Base-by-base conservation (phyloP, 441 rosid species). In the Syzygium malaccense region DNA sequence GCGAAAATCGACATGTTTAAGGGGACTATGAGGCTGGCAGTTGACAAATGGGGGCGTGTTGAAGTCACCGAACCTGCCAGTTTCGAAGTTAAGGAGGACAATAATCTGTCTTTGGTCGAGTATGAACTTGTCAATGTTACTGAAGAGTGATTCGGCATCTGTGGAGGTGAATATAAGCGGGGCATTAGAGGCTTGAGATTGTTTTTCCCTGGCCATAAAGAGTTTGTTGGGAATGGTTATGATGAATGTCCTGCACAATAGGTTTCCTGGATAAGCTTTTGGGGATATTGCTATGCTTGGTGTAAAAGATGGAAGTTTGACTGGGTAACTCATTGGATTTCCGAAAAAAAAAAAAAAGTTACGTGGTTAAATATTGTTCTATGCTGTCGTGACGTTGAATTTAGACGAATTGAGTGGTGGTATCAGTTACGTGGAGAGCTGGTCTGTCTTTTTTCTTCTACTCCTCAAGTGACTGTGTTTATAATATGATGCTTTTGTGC, bases 1-100 rank as follows among this genome's bases (percentile, higher is more conserved):
- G 97, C 99, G 8, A 97, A 96, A 96, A 95, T 97, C 85, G 98
- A 95, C 88, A 96, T 97, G 99, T 97, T 97, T 94, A 97, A 97
- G 92, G 94, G 98, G 28, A 93, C 97, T 30, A 97, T 97, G 98
- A 94, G 99, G 94, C 94, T 97, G 60, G 97, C 97, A 3, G 98
- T 97, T 78, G 99, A 97, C 91, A 95, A 97, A 90, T 96, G 99
- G 99, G 99, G 99, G 51, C 98, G 94, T 13, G 91, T 97, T 1
- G 97, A 97, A 92, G 96, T 91, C 48, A 92, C 96, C 0, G 98
- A 95, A 86, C 94, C 98, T 1, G 96, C 97, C 0, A 83, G 89
- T 56, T 95, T 97, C 68, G 91, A 54, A 1, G 97, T 95, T 86
- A 94, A 93, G 75, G 95, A 96, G 90, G 93, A 90, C 86, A 97